phyloP scores from a whole-genome alignment of 495 filamentous ascomycete species.

The Neurospora africana region DNA sequence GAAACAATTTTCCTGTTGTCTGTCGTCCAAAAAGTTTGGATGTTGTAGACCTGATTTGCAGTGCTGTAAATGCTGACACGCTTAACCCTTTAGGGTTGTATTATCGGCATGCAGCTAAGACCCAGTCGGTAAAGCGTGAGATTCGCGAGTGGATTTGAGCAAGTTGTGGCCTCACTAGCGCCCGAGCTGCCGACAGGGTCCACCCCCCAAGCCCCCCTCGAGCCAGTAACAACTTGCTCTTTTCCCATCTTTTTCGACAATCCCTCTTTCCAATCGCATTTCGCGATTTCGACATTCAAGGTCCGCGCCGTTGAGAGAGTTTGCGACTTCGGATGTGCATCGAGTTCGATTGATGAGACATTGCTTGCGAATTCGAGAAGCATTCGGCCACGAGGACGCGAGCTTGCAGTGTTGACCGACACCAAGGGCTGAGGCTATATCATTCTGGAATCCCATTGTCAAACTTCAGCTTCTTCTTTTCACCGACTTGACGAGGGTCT shows the following conservation, averaged over 20 bases:
- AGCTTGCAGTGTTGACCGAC: not conserved
- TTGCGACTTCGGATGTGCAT: not conserved
- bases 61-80: not conserved
- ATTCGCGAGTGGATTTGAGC: conserved; percentile 38
- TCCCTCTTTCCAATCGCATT: not conserved
- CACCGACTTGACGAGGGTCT: not conserved
- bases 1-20: not conserved
- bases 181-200: not conserved
- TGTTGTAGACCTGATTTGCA: not conserved
- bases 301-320: not conserved
- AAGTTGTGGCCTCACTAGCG: conserved; percentile 30
- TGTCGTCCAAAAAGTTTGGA: not conserved
- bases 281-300: not conserved
- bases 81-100: not conserved
- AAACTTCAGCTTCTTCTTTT: not conserved
- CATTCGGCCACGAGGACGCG: not conserved
- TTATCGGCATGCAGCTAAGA: not conserved
- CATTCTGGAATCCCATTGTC: not conserved
- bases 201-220: not conserved
- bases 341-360: not conserved
- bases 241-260: not conserved
- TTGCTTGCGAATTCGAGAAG: not conserved
- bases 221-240: conserved; percentile 25
- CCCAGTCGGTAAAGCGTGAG: not conserved
- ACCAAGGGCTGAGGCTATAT: not conserved